phyloP scores from a whole-genome alignment of 139 green algal genomes.

The Auxenochlorella pyrenoidosa region DNA sequence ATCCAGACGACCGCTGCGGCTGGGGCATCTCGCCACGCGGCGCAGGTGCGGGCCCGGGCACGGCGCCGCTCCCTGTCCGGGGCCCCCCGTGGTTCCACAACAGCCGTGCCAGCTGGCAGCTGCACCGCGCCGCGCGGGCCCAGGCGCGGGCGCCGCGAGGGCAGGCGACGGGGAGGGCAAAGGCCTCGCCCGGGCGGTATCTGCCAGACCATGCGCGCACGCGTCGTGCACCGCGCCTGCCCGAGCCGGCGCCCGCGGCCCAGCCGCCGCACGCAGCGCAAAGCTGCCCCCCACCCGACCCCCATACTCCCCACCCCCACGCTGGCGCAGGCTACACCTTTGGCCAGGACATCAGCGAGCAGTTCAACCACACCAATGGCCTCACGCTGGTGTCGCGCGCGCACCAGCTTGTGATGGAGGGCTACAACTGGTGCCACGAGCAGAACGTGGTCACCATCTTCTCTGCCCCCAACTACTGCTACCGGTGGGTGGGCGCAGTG shows the following conservation, averaged over 20 bases:
- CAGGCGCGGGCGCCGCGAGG: no score
- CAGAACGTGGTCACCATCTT: slow-evolving; percentile 99
- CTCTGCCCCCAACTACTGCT: slow-evolving; percentile 99
- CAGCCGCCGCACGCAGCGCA: background rate
- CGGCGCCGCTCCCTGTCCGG: background rate
- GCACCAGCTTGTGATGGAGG: slow-evolving; percentile 99
- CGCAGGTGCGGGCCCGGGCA: background rate
- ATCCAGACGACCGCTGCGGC: slow-evolving; percentile 96
- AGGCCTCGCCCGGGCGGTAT: no score
- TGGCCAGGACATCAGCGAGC: slow-evolving; percentile 97
- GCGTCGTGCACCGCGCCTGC: no score
- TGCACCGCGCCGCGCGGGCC: no score
- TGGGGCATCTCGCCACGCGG: slow-evolving; percentile 98
- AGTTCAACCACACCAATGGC: slow-evolving; percentile 98
- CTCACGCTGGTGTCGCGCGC: slow-evolving; percentile 94
- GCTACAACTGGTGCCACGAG: slow-evolving; percentile 97
- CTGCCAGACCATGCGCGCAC: no score
- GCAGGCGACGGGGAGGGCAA: no score
- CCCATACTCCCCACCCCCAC: no score
- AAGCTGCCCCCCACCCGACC: no score
- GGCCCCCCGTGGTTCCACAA: no score
- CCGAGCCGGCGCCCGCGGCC: no score
- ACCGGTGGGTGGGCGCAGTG: slow-evolving; percentile 61
- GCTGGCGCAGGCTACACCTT: slow-evolving; percentile 97
- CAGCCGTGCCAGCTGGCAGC: no score